These are phyloP conservation scores for Exophiala bonariae DNA, from an alignment of 2,329 filamentous ascomycete genomes.

Conservation along the genomic window DNA sequence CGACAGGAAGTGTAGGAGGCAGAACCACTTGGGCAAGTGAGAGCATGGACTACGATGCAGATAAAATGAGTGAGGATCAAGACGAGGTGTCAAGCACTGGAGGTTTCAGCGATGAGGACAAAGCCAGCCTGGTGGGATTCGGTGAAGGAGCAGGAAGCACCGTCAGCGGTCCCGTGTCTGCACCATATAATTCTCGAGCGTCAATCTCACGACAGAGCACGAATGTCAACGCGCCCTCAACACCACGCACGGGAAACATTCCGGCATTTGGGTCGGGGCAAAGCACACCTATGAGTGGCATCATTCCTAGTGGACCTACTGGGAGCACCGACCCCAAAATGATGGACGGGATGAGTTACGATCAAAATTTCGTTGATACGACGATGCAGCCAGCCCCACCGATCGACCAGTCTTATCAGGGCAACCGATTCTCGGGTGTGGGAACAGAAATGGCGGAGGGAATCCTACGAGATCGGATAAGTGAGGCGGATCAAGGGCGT, in stretches of 20 bases:
- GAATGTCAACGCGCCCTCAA: conserved; percentile 38
- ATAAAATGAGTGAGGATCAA: conserved; percentile 64
- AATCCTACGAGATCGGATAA: conserved; percentile 62
- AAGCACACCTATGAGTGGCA: conserved; percentile 43
- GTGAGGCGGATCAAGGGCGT: conserved; percentile 46
- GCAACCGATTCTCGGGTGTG: conserved; percentile 27
- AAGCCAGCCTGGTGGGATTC: conserved; percentile 83
- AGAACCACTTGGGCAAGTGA: conserved; percentile 66
- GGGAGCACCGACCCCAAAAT: conserved; percentile 58
- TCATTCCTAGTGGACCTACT: conserved; percentile 46
- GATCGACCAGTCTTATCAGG: conserved; percentile 34
- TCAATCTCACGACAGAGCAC: conserved; percentile 36
- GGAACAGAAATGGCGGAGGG: conserved; percentile 62
- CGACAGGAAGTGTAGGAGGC: conserved; percentile 74
- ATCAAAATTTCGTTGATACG: conserved; percentile 64
- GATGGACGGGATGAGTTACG: conserved; percentile 67
- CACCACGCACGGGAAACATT: conserved; percentile 19
- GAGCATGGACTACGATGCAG: conserved; percentile 57
- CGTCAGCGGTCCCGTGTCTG: conserved; percentile 74
- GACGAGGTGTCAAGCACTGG: conserved; percentile 66
- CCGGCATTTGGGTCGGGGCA: conserved; percentile 27
- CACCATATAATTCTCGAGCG: conserved; percentile 47
- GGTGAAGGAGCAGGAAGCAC: conserved; percentile 88
- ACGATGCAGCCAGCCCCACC: conserved; percentile 60
- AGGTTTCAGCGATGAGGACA: conserved; percentile 82